A percentile compares a stretch with the other conserved stretches of the same genome.
Conservation (phyloP, 2,329 filamentous ascomycete species). For the Verticillium isaacii region DNA sequence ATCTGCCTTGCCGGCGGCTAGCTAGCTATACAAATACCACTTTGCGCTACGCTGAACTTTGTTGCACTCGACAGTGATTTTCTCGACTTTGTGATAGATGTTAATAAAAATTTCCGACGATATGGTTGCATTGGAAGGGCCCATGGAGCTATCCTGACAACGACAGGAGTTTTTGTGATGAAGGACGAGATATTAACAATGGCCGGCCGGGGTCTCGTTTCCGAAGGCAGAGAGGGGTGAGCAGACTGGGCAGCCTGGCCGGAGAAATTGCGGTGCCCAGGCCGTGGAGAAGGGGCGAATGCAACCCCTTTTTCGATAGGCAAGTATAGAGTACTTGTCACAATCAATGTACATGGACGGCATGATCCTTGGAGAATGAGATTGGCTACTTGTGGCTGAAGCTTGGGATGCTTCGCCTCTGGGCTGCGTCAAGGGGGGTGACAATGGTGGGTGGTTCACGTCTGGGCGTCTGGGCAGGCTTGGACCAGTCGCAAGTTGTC, state of each 20-base stretch:
- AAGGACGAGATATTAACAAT: no score
- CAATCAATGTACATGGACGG: no score
- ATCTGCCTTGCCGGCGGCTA: not conserved
- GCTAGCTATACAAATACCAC: not conserved
- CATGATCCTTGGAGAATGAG: not conserved
- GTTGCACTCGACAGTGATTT: not conserved
- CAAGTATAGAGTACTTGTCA: not conserved
- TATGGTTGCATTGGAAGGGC: no score
- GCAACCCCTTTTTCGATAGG: not conserved
- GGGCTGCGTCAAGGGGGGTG: not conserved
- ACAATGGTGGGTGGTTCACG: not conserved
- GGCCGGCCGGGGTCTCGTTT: no score
- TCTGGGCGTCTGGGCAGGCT: no score
- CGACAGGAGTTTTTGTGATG: no score
- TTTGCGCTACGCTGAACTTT: not conserved
- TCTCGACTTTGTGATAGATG: no score
- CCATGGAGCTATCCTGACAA: no score
- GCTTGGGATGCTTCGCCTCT: not conserved
- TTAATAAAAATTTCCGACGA: no score
- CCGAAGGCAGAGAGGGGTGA: no score
- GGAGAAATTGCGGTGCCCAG: not conserved
- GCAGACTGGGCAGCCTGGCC: not conserved
- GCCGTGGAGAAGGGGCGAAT: not conserved
- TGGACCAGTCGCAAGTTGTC: no score
- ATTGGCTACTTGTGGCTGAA: not conserved